Evolutionary conservation across 2,329 filamentous ascomycete genomes (phyloP).

Genomic region (Thielaviopsis populi): DNA sequence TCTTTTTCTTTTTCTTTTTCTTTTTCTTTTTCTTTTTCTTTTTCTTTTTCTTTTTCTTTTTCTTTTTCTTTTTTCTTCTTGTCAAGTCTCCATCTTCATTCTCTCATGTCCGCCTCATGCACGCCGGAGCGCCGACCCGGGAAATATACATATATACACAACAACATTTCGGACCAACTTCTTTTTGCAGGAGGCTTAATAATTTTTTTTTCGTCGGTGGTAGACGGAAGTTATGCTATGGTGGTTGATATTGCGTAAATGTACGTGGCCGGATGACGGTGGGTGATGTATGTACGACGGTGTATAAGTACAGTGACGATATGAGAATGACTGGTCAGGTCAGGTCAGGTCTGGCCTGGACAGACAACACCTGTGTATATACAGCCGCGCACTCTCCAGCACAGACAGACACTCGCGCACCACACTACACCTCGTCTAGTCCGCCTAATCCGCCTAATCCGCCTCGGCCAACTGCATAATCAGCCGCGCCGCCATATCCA

Average conservation of each 20-base stretch:
- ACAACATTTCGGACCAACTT: too few relatives aligned
- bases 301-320: background rate
- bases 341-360: too few relatives aligned
- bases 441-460: constrained; percentile 31
- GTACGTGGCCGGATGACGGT: too few relatives aligned
- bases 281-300: background rate
- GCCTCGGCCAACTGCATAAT: constrained; percentile 87
- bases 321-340: background rate
- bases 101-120: too few relatives aligned
- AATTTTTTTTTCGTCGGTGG: background rate
- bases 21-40: background rate
- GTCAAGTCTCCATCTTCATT: background rate
- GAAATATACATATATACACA: too few relatives aligned
- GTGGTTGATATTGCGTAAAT: background rate
- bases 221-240: background rate
- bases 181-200: too few relatives aligned
- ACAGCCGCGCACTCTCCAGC: too few relatives aligned
- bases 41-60: background rate
- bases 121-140: too few relatives aligned
- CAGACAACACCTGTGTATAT: background rate
- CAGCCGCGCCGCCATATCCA: constrained; percentile 81
- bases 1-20: constrained; percentile 6
- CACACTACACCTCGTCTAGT: background rate
- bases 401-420: background rate
- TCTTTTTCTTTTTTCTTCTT: too few relatives aligned